Base-by-base conservation (phyloP, 2,329 filamentous ascomycete genomes). In the Pseudogymnoascus sp. region DNA sequence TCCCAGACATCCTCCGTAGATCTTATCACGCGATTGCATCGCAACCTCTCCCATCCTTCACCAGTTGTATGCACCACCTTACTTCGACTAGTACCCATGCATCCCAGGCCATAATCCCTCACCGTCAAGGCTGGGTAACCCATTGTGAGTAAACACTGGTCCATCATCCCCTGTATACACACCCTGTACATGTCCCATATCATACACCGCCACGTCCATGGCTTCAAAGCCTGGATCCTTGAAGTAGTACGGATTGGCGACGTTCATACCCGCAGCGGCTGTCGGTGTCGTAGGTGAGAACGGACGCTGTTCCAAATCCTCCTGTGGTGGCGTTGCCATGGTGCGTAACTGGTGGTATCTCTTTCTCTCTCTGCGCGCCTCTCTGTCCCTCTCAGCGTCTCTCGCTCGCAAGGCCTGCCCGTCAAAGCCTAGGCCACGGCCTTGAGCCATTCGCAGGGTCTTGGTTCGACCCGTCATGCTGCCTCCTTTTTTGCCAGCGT, bases 161-260 rank as follows among this genome's bases (percentile, higher is more conserved):
- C 60, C 59, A 37, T 67, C 60, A 55, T 33, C 48, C 25, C 68
- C 66, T n/a, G 66, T 59, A 40, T 67, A 67, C 12, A 70, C 69
- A 10, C 68, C 70, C 55, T 69, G 68, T 8, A 69, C 67, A 60
- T 68, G 67, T 39, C 68, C 65, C 15, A 71, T 58, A 8, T 48
- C 62, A 60, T 64, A 69, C 52, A 66, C 36, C 9, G 67, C 64
- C 10, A 69, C 67, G 21, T 64, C 69, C n/a, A 65, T 62, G 31
- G 60, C 36, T 7, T 69, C 67, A 27, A 65, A 60, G 25, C 60
- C 58, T 39, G 70, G 65, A 13, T 31, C 25, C 61, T 68, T 69
- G 27, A 45, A 61, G 39, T 63, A 65, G 58, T 62, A 67, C 66
- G 59, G 67, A 68, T 12, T 65, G 66, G 45, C 64, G 15, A 55